Base-by-base conservation (phyloP, 2,329 filamentous ascomycete genomes). In the Neofusicoccum sp. region DNA sequence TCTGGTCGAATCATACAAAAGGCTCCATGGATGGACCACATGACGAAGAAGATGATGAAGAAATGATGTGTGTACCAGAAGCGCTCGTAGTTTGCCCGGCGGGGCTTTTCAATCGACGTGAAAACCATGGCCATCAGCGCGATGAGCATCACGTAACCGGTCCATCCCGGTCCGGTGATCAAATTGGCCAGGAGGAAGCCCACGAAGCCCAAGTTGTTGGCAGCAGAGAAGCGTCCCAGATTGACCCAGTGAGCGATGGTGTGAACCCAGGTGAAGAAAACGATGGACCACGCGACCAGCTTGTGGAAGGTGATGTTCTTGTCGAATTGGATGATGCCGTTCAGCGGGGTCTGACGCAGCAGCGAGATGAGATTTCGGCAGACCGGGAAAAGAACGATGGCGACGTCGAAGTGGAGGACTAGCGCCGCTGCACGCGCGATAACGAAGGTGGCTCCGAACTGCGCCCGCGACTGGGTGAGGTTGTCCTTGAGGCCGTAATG, bases 31-130 rank as follows among this genome's bases (percentile, higher is more conserved):
- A 93, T 84, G n/a, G 90, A 87, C 90, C 90, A 95, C 81, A 95
- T 93, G 67, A 93, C 81, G 79, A 95, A 95, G 82, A 95, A 95
- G 65, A 93, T 71, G 75, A 93, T 85, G 73, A 95, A 95, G 73
- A 95, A 84, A 78, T 95, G 91, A 76, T 96, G 90, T 1, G 89
- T 91, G 78, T 92, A 93, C 90, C 91, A 96, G 81, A 95, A 96
- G 28, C 90, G 88, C 75, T 93, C 90, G 73, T 91, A 93, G 78
- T 95, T 93, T 63, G 88, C 88, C 58, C 90, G 86, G 54, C 90
- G 84, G 8, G 86, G 85, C 79, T 90, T 90, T 77, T 93, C 90
- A 12, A 89, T 79, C 7, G 89, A 91, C 0, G 90, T 95, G 28
- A 86, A 69, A 3, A 89, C 88, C 83, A 96, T 95, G 56, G 86